Evolutionary conservation across 2,329 filamentous ascomycete genomes (phyloP).

Genomic region (Tolypocladium capitatum): DNA sequence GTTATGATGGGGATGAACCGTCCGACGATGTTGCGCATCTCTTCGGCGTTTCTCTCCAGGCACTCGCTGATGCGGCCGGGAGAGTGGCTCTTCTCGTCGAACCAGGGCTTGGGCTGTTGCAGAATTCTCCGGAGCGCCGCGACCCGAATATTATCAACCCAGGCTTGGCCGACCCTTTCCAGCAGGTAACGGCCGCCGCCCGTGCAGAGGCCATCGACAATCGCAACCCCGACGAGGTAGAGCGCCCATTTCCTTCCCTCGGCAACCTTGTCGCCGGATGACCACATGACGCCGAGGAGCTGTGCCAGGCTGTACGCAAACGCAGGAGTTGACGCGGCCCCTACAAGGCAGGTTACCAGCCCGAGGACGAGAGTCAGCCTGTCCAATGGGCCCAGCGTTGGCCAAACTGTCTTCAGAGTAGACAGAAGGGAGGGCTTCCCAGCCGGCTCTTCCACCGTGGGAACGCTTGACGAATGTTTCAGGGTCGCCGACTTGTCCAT

Average conservation of each 20-base stretch:
- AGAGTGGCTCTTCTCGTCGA: constrained; percentile 54
- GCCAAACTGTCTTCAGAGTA: constrained; percentile 50
- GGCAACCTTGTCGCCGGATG: constrained; percentile 30
- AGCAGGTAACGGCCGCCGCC: constrained; percentile 59
- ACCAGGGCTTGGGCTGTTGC: constrained; percentile 66
- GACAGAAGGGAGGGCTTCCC: constrained; percentile 9
- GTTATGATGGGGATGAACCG: constrained; percentile 62
- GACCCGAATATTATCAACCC: constrained; percentile 60
- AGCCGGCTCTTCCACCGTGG: not conserved
- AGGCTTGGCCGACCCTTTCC: constrained; percentile 58
- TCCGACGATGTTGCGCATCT: constrained; percentile 72
- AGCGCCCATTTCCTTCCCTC: constrained; percentile 54
- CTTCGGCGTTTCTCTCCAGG: constrained; percentile 72
- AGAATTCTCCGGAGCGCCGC: constrained; percentile 59
- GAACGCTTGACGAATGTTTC: not conserved
- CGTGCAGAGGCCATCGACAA: constrained; percentile 50
- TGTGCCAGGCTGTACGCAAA: constrained; percentile 69
- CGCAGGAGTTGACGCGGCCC: constrained; percentile 54
- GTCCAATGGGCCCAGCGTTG: constrained; percentile 38
- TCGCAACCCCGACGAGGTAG: constrained; percentile 52
- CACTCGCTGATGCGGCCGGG: constrained; percentile 52
- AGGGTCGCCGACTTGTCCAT: not conserved
- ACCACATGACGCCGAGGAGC: constrained; percentile 58
- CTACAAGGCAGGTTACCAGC: constrained; percentile 45
- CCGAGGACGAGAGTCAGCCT: constrained; percentile 45